Conservation (phyloP, 1,284 basidiomycete genomes). For the Leccinum pallidistipes region DNA sequence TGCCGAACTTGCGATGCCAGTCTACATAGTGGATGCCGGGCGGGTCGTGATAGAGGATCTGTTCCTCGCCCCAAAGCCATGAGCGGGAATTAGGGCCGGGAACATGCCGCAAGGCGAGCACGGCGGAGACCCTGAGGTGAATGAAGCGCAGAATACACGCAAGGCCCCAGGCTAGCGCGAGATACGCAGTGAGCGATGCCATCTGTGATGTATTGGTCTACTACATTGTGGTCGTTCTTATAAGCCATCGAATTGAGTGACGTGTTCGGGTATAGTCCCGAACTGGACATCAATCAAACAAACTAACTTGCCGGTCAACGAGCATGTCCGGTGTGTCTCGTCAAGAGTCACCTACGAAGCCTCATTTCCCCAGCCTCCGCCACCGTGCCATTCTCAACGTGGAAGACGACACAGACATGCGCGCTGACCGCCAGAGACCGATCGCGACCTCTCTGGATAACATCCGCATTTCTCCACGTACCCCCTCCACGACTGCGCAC, state of each 20-base stretch:
- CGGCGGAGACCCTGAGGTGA: conserved; percentile 28
- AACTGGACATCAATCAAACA: conserved; percentile 10
- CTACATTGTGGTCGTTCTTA: conserved; percentile 10
- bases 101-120: conserved; percentile 40
- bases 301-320: conserved; percentile 12
- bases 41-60: conserved; percentile 45
- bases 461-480: conserved; percentile 65
- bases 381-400: conserved; percentile 31
- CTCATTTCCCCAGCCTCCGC: conserved; percentile 29
- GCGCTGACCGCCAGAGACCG: conserved; percentile 27
- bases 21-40: conserved; percentile 50
- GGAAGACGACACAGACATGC: conserved; percentile 42
- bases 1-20: conserved; percentile 54
- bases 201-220: conserved; percentile 12
- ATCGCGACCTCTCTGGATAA: conserved; percentile 57
- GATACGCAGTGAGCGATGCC: conserved; percentile 9
- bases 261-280: background rate
- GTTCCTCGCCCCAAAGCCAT: conserved; percentile 58
- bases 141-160: conserved; percentile 19
- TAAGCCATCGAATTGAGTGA: conserved; percentile 5
- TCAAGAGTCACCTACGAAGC: conserved; percentile 29
- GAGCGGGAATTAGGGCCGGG: conserved; percentile 49
- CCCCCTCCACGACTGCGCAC: conserved; percentile 44
- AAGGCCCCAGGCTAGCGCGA: conserved; percentile 20
- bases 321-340: conserved; percentile 34